Conservation (phyloP, 257 asterid species). For the Rauvolfia tetraphylla region DNA sequence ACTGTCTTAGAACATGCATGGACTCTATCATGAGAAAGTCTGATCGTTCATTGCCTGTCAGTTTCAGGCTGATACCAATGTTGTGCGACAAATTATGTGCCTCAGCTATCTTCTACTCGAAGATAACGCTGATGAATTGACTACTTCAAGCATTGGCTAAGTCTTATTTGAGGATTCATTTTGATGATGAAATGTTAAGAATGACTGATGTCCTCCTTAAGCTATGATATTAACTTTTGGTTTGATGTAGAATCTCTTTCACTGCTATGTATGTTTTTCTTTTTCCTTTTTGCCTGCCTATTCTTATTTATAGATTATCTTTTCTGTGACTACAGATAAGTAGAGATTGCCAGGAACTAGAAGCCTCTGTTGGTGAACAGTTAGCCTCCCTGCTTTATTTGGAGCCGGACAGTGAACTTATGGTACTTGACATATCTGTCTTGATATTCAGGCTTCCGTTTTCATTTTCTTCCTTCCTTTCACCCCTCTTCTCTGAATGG, state of each 20-base stretch:
- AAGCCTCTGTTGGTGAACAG: conserved; percentile 85
- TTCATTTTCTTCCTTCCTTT: neutral
- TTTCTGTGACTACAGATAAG: conserved; percentile 63
- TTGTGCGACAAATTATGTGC: neutral
- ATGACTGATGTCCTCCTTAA: neutral
- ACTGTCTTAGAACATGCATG: neutral
- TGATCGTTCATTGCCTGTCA: neutral
- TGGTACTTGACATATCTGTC: conserved; percentile 44
- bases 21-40: neutral
- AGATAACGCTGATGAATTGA: neutral
- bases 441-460: neutral
- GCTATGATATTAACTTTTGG: neutral
- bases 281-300: neutral
- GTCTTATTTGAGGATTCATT: neutral
- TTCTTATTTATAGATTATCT: neutral
- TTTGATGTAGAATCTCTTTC: neutral
- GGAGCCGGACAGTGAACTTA: conserved; percentile 92
- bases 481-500: neutral
- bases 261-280: neutral
- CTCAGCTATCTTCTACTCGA: neutral
- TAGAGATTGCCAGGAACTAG: conserved; percentile 93
- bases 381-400: conserved; percentile 79
- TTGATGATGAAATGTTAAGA: neutral
- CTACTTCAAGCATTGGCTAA: neutral
- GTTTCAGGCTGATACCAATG: neutral